Base-by-base conservation (phyloP, 2,329 filamentous ascomycete species). In the Nemania sp. region DNA sequence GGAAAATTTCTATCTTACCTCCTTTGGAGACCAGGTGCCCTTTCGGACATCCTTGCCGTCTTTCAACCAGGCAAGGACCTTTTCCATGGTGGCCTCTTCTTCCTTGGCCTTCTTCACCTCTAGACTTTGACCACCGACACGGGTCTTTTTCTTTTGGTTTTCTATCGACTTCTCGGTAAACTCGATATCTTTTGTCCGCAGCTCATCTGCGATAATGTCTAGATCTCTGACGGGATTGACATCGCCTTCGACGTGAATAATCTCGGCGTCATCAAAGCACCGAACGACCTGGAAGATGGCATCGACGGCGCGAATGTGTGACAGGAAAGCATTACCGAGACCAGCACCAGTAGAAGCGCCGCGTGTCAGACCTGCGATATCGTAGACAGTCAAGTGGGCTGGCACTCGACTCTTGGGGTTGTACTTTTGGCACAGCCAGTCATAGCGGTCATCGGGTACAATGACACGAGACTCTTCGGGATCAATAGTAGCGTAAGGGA, bases 161-260 rank as follows among this genome's bases (percentile, higher is more conserved):
- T 98, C 97, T 64, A 96, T 89, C 3, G 94, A 92, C 88, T 99
- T 99, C 85, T 97, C 94, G 68, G 93, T 90, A 80, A 98, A 99
- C 85, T 99, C 97, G 73, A 98, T 98, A 83, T 99, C 96, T 86
- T 99, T 99, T 81, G 98, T 90, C 71, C 95, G 90, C 78, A 99
- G 86, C 85, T 99, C 96, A 79, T 98, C 94, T 80, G 91, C 93
- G 83, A 99, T 98, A 81, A 99, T 99, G 78, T 93, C 92, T 74
- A 99, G 83, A 86, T 99, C 96, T 79, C 96, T 91, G 69, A 92
- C 89, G 38, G 96, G 97, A 83, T 99, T 93, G 76, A 99, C 97
- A 77, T 99, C 96, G 80, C 96, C 97, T 87, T 99, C 97, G 73
- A 99, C 94, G 88, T 99, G 96, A 77, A 98, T 98, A 77, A 99